phyloP scores from a whole-genome alignment of 2,329 filamentous ascomycete species.

The Phyllosticta citribraziliensis region DNA sequence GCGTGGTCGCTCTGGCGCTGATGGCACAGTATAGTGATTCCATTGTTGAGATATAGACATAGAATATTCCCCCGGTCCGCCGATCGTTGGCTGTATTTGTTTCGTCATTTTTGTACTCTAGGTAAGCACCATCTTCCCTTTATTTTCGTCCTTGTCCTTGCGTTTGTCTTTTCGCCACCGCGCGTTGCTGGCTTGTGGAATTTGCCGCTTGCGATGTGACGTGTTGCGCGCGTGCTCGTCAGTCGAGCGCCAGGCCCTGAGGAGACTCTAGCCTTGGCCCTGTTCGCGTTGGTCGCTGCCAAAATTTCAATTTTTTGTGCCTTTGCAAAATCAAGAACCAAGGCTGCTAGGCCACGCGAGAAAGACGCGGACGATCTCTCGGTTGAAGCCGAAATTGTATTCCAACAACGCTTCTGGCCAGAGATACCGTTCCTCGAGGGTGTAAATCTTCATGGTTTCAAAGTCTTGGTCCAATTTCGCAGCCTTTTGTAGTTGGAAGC shows the following conservation, averaged over 20 bases:
- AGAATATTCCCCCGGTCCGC: slow-evolving; percentile 6
- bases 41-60: slow-evolving; percentile 9
- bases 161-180: not conserved
- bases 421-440: not conserved
- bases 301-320: not conserved
- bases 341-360: not conserved
- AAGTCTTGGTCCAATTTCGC: not conserved
- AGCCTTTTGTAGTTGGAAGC: not conserved
- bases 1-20: slow-evolving; percentile 9
- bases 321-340: not conserved
- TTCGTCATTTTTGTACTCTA: slow-evolving; percentile 7
- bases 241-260: not conserved
- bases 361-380: not conserved
- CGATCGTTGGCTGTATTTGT: slow-evolving; percentile 6
- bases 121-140: slow-evolving; percentile 1
- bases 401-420: not conserved
- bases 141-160: not conserved
- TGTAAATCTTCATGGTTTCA: not conserved
- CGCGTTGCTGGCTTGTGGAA: not conserved
- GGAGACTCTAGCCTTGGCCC: not conserved
- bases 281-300: not conserved
- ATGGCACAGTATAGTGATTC: slow-evolving; percentile 10
- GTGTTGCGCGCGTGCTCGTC: not conserved
- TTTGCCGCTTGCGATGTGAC: not conserved
- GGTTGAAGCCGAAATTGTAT: not conserved